A percentile compares a stretch with the other conserved stretches of the same genome.
Conservation (phyloP, 768 basidiomycete species). For the Steccherinum ochraceum region DNA sequence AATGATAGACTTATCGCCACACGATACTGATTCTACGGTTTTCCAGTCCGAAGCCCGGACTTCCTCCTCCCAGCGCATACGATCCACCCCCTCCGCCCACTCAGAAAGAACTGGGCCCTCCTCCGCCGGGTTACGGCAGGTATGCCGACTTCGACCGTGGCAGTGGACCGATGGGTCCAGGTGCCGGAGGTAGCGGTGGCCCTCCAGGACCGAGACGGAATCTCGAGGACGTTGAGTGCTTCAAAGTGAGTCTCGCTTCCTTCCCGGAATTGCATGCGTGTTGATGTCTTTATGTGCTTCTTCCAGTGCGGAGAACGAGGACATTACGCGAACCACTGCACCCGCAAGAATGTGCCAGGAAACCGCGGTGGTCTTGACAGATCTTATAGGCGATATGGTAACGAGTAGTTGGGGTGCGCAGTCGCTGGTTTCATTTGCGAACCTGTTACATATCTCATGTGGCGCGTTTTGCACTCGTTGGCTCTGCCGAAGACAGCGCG, state of each 20-base stretch:
- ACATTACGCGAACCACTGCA: conserved; percentile 93
- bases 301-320: conserved; percentile 83
- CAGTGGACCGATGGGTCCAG: conserved; percentile 29
- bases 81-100: conserved; percentile 72
- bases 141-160: conserved; percentile 71
- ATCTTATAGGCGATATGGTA: conserved; percentile 18
- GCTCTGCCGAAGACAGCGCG: too few species aligned
- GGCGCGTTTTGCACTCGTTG: too few species aligned
- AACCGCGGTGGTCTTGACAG: conserved; percentile 80
- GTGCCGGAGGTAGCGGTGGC: conserved; percentile 27
- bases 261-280: neutral
- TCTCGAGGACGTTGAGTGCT: conserved; percentile 78
- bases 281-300: too few species aligned
- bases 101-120: conserved; percentile 77
- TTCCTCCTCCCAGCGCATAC: conserved; percentile 69
- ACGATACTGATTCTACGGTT: conserved; percentile 1
- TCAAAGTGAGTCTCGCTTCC: conserved; percentile 54
- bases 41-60: conserved; percentile 66
- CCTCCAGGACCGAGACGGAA: conserved; percentile 51
- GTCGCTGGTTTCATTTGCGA: too few species aligned
- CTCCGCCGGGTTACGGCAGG: conserved; percentile 87
- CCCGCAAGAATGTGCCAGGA: conserved; percentile 85
- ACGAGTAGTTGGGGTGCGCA: conserved; percentile 5
- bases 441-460: too few species aligned
- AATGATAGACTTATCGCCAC: neutral